Percentiles rank a stretch among this genome's conserved stretches.
These are phyloP conservation scores for Hordeum marinum DNA, from an alignment of 176 grass and related monocot species.

Conservation along the genomic window DNA sequence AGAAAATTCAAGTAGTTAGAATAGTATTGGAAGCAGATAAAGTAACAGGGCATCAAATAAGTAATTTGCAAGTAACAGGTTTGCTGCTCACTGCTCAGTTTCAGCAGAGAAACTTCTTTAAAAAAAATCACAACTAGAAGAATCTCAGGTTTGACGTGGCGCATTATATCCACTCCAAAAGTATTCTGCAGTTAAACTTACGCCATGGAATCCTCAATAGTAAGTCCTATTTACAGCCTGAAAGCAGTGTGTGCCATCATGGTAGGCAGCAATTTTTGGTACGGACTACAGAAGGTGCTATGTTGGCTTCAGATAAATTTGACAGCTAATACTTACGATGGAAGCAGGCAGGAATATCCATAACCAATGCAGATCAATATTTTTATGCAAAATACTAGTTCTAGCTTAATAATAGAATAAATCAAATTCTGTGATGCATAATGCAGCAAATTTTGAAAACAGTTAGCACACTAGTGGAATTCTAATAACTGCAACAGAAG, in stretches of 20 bases:
- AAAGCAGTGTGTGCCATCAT: background rate
- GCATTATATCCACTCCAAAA: background rate
- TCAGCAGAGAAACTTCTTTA: background rate
- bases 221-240: background rate
- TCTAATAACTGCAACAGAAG: constrained; percentile 4
- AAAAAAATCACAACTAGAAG: constrained; percentile 1
- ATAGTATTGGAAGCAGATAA: background rate
- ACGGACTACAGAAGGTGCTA: background rate
- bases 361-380: background rate
- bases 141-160: background rate
- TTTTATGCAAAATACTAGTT: background rate
- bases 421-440: background rate
- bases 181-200: background rate
- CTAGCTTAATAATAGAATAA: background rate
- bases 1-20: background rate
- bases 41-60: constrained; percentile 5
- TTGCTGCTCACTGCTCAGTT: background rate
- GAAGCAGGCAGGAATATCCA: background rate
- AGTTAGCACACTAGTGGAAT: background rate
- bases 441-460: background rate
- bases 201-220: background rate
- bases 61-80: background rate
- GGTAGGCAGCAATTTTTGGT: background rate
- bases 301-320: background rate
- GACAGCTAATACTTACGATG: background rate